phyloP scores from a whole-genome alignment of 2,329 filamentous ascomycete genomes.

The Fulvia fulva region DNA sequence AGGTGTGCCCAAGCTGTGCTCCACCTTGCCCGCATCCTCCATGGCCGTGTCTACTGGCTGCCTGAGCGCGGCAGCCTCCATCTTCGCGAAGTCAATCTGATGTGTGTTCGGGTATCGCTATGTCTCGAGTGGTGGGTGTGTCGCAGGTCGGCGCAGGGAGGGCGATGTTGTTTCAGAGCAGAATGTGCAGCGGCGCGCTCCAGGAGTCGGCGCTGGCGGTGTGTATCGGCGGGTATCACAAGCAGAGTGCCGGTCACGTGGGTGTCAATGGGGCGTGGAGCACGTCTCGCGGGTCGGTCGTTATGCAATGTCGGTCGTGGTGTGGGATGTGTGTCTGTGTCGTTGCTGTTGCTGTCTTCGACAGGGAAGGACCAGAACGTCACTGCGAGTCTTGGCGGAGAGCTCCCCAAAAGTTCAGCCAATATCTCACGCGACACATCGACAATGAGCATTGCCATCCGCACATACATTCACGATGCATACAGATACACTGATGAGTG shows the following conservation, averaged over 20 bases:
- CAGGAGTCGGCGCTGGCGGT: not conserved
- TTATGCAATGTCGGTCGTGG: not conserved
- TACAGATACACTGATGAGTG: not conserved
- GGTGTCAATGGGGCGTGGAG: not conserved
- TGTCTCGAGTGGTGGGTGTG: not conserved
- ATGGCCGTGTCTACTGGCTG: constrained; percentile 75
- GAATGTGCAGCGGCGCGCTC: not conserved
- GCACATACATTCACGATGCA: not conserved
- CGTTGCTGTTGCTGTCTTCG: not conserved
- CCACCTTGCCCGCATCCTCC: constrained; percentile 90
- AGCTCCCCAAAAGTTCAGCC: not conserved
- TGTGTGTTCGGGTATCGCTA: not conserved
- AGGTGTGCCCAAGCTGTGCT: constrained; percentile 64
- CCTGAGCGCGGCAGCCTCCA: constrained; percentile 35
- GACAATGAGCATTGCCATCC: not conserved
- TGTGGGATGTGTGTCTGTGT: not conserved
- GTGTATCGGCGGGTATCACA: not conserved
- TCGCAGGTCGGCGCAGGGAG: not conserved
- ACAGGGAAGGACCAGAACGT: not conserved
- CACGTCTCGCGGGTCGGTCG: not conserved
- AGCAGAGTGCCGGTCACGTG: not conserved
- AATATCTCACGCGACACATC: constrained; percentile 1
- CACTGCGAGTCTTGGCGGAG: not conserved
- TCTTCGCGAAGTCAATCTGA: constrained; percentile 15
- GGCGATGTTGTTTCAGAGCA: not conserved